phyloP scores from a whole-genome alignment of 805 yeast genomes.

The Ogataea pilisensis region DNA sequence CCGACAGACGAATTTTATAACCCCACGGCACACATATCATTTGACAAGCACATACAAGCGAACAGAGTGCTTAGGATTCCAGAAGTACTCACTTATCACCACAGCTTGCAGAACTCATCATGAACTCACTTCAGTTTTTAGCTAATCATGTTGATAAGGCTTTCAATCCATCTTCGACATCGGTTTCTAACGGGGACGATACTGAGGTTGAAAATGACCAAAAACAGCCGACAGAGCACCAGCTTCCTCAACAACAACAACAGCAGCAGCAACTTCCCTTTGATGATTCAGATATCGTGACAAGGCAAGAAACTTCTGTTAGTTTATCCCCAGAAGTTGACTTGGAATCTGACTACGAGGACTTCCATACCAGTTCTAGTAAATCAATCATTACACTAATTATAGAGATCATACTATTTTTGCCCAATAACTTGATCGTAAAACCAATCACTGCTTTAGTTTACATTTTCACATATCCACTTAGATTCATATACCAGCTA shows the following conservation, averaged over 20 bases:
- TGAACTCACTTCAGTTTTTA: constrained; percentile 31
- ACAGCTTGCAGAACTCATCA: too few relatives aligned
- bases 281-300: constrained; percentile 19
- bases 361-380: constrained; percentile 7
- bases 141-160: constrained; percentile 31
- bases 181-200: neutral
- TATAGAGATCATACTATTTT: constrained; percentile 35
- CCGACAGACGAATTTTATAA: too few relatives aligned
- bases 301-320: constrained; percentile 16
- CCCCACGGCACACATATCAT: too few relatives aligned
- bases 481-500: constrained; percentile 34
- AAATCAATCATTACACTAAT: constrained; percentile 15
- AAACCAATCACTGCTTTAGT: constrained; percentile 49
- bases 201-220: neutral
- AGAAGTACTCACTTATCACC: too few relatives aligned
- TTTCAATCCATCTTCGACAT: constrained; percentile 15
- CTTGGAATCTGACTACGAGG: constrained; percentile 15
- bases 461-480: constrained; percentile 54
- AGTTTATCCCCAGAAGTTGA: constrained; percentile 6
- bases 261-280: constrained; percentile 1
- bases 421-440: constrained; percentile 48
- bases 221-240: neutral
- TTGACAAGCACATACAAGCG: too few relatives aligned
- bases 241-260: neutral
- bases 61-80: too few relatives aligned